phyloP scores from a whole-genome alignment of 495 filamentous ascomycete species.

The Echria macrotheca region DNA sequence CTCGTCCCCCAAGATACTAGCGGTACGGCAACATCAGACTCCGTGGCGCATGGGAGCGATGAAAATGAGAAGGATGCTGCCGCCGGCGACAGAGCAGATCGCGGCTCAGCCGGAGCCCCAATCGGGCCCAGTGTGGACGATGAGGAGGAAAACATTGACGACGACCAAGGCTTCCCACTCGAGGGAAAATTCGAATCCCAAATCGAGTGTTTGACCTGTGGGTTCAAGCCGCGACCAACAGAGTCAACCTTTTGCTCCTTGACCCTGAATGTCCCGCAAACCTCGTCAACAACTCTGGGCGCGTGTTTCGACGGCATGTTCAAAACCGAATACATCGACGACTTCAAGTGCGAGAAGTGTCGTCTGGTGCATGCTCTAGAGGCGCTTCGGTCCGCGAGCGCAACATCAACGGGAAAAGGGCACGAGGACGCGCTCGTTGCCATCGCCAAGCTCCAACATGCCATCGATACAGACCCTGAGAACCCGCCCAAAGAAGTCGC shows the following conservation, averaged over 20 bases:
- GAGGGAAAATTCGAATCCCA: conserved; percentile 85
- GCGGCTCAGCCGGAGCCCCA: neutral
- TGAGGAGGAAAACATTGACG: conserved; percentile 8
- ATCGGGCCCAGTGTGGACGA: neutral
- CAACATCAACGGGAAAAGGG: conserved; percentile 41
- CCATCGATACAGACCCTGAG: conserved; percentile 75
- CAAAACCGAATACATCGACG: conserved; percentile 93
- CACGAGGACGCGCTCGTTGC: conserved; percentile 41
- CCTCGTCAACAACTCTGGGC: conserved; percentile 43
- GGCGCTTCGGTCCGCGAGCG: conserved; percentile 29
- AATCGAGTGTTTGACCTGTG: conserved; percentile 85
- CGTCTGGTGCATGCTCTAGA: conserved; percentile 68
- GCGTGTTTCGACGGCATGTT: conserved; percentile 87
- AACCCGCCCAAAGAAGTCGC: conserved; percentile 59
- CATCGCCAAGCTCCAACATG: conserved; percentile 49
- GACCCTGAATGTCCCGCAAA: conserved; percentile 84
- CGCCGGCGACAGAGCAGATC: neutral
- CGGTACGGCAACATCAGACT: neutral
- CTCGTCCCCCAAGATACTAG: neutral
- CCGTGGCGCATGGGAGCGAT: neutral
- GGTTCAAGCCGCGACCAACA: conserved; percentile 78
- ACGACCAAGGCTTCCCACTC: conserved; percentile 74
- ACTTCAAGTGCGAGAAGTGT: conserved; percentile 91
- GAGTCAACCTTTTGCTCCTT: conserved; percentile 84
- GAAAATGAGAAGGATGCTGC: neutral